phyloP scores from a whole-genome alignment of 345 rosid species.

The Hypericum perforatum region DNA sequence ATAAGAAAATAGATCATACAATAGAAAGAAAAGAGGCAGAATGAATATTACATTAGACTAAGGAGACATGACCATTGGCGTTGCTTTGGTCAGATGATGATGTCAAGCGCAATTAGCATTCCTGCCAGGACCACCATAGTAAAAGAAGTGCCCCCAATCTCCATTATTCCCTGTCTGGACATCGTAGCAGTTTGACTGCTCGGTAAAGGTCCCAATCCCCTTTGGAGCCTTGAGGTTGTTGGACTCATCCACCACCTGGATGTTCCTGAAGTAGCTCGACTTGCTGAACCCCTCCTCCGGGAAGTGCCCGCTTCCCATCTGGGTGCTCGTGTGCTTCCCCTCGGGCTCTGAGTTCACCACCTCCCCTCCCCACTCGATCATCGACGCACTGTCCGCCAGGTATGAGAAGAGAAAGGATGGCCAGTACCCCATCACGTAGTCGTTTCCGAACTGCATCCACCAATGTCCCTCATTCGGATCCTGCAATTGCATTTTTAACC shows the following conservation, averaged over 20 bases:
- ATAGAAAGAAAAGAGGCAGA: no score
- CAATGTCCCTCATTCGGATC: slow-evolving; percentile 97
- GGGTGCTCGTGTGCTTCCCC: slow-evolving; percentile 1
- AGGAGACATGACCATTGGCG: not conserved
- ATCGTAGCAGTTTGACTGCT: slow-evolving; percentile 1
- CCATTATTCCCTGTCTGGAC: not conserved
- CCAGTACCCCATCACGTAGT: slow-evolving; percentile 85
- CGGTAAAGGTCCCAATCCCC: slow-evolving; percentile 76
- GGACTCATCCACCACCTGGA: not conserved
- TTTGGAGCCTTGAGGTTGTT: slow-evolving; percentile 12
- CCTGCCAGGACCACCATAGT: slow-evolving; percentile 23
- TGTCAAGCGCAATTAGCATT: slow-evolving; percentile 60
- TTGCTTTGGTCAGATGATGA: not conserved
- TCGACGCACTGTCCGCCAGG: slow-evolving; percentile 35
- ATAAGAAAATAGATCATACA: no score
- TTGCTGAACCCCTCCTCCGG: slow-evolving; percentile 7
- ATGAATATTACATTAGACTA: no score
- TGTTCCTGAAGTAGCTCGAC: not conserved
- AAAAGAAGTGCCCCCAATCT: slow-evolving; percentile 1
- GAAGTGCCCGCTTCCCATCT: slow-evolving; percentile 19
- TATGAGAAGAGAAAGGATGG: slow-evolving; percentile 93
- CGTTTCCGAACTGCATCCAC: slow-evolving; percentile 99
- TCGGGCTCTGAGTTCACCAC: not conserved
- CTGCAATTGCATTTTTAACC: slow-evolving; percentile 21
- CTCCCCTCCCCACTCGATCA: slow-evolving; percentile 8